These are phyloP conservation scores for Xylariaceae sp. DNA, from an alignment of 2,329 filamentous ascomycete genomes.

Conservation along the genomic window DNA sequence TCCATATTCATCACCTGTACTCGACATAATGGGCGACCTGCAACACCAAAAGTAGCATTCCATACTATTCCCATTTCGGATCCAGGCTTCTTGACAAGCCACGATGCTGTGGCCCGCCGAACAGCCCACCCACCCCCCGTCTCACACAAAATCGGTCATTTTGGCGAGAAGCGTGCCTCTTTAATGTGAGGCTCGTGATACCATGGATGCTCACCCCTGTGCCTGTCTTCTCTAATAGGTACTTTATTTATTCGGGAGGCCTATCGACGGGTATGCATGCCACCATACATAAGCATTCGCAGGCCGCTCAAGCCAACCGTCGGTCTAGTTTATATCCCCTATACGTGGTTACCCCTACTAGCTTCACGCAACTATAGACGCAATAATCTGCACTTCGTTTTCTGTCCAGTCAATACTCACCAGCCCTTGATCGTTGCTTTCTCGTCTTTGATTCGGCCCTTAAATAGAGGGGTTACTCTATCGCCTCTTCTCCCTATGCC, in stretches of 20 bases:
- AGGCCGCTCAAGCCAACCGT: conserved; percentile 28
- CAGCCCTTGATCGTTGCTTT: conserved; percentile 21
- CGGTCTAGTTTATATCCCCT: conserved; percentile 28
- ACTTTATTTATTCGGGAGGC: conserved; percentile 33
- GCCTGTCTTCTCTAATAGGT: conserved; percentile 17
- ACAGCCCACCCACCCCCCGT: conserved; percentile 7
- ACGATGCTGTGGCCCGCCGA: conserved; percentile 21
- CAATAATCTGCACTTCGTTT: conserved; percentile 20
- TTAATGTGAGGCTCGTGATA: conserved; percentile 24
- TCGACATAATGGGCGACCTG: too few species aligned
- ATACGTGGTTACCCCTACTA: conserved; percentile 34
- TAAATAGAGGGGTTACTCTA: conserved; percentile 25
- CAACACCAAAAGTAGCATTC: neutral
- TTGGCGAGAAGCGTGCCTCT: conserved; percentile 16
- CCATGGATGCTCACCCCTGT: conserved; percentile 6
- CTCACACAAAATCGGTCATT: conserved; percentile 6
- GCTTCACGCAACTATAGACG: conserved; percentile 33
- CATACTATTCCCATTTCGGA: too few species aligned
- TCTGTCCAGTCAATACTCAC: conserved; percentile 21
- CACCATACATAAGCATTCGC: conserved; percentile 35
- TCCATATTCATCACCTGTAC: too few species aligned
- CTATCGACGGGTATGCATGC: conserved; percentile 31
- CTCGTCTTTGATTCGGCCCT: conserved; percentile 14
- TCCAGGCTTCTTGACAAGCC: conserved; percentile 19
- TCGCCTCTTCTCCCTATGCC: conserved; percentile 26